These are phyloP conservation scores for Arctium lappa DNA, from an alignment of 129 eudicot genomes.

Conservation along the genomic window DNA sequence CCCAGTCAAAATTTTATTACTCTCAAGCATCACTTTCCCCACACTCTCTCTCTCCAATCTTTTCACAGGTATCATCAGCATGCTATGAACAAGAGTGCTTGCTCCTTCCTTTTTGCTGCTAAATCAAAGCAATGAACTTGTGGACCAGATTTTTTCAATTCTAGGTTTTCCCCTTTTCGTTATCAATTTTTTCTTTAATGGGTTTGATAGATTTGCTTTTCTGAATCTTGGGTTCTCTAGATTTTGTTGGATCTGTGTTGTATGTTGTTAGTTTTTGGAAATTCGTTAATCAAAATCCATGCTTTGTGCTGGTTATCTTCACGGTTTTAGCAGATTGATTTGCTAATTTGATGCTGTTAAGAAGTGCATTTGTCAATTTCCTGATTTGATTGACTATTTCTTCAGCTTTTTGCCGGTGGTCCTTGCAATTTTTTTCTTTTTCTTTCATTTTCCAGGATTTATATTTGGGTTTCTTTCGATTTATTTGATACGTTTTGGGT, in stretches of 20 bases:
- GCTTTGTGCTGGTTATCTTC: background rate
- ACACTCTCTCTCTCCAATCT: constrained; percentile 36
- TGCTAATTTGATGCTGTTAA: background rate
- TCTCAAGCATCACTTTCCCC: constrained; percentile 27
- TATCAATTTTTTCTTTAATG: constrained; percentile 2
- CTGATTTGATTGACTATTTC: constrained; percentile 25
- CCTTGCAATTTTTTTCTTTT: constrained; percentile 19
- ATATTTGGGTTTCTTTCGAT: background rate
- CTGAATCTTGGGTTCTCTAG: constrained; percentile 19
- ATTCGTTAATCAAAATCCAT: constrained; percentile 26
- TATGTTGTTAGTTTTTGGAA: background rate
- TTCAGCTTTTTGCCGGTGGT: constrained; percentile 21
- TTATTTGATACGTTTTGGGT: constrained; percentile 5
- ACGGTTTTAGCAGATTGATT: background rate
- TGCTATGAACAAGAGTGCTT: constrained; percentile 38
- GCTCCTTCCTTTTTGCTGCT: constrained; percentile 30
- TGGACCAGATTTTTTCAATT: constrained; percentile 28
- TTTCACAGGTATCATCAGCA: constrained; percentile 31
- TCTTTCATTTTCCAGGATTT: constrained; percentile 8
- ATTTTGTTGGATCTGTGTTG: constrained; percentile 40
- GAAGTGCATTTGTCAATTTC: constrained; percentile 30
- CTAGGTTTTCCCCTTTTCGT: constrained; percentile 37
- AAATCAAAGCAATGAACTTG: constrained; percentile 23
- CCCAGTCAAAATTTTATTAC: constrained; percentile 34
- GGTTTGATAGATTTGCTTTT: constrained; percentile 19